These are phyloP conservation scores for Camelina hispida DNA, from an alignment of 345 rosid genomes.

Conservation along the genomic window DNA sequence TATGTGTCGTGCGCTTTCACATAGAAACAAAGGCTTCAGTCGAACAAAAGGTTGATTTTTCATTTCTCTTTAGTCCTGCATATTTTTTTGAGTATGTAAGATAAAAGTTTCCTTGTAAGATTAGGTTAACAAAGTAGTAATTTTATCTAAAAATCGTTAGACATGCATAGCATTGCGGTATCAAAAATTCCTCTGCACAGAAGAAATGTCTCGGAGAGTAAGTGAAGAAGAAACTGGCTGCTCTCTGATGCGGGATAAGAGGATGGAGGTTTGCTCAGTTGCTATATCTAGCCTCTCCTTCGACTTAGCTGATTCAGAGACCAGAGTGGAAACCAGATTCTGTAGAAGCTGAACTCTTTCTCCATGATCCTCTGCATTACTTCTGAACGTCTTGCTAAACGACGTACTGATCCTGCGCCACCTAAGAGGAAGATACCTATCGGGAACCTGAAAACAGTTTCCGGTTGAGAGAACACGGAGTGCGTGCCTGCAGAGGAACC, in stretches of 20 bases:
- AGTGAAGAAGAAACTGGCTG: conserved; percentile 57
- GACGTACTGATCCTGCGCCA: conserved; percentile 76
- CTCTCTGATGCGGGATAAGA: conserved; percentile 77
- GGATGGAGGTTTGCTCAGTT: conserved; percentile 70
- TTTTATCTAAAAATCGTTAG: not conserved
- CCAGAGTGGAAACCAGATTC: conserved; percentile 70
- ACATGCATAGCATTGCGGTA: conserved; percentile 19
- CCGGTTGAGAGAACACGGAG: conserved; percentile 91
- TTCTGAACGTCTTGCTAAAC: conserved; percentile 53
- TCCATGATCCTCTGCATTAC: conserved; percentile 52
- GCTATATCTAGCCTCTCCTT: conserved; percentile 86
- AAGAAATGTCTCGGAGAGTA: conserved; percentile 38
- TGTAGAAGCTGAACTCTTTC: conserved; percentile 82
- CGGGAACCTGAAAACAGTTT: conserved; percentile 93
- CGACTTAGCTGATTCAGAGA: conserved; percentile 77
- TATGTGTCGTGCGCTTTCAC: not conserved
- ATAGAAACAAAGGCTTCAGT: too few relatives aligned
- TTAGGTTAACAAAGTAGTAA: not conserved
- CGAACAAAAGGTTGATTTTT: not conserved
- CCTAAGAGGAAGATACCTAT: conserved; percentile 80
- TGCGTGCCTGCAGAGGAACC: conserved; percentile 90
- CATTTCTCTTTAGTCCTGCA: not conserved
- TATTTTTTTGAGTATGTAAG: not conserved
- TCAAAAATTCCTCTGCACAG: conserved; percentile 42
- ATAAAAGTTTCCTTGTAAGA: not conserved